Evolutionary conservation across 164 flowering plant species (phyloP).

Genomic region (Berberis vulgaris): DNA sequence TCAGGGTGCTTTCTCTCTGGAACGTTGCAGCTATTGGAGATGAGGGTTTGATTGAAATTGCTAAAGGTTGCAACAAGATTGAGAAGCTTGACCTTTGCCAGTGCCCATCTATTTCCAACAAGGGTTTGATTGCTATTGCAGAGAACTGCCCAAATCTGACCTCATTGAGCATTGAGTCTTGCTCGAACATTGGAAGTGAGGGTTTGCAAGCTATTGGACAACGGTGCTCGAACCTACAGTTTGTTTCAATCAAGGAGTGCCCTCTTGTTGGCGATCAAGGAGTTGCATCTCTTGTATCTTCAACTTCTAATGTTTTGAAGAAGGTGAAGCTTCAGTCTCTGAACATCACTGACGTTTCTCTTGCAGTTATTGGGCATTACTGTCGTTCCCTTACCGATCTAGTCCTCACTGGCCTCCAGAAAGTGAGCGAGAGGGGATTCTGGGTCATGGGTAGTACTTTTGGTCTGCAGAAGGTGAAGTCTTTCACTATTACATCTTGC

Average conservation of each 20-base stretch:
- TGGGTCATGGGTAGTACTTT: constrained; percentile 73
- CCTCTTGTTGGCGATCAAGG: constrained; percentile 79
- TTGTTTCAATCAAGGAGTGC: constrained; percentile 56
- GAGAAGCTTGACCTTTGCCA: constrained; percentile 67
- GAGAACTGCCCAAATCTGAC: constrained; percentile 52
- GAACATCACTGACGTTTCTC: constrained; percentile 62
- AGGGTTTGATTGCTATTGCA: constrained; percentile 62
- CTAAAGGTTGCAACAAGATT: constrained; percentile 47
- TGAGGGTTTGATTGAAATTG: constrained; percentile 57
- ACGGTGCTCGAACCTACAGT: constrained; percentile 49
- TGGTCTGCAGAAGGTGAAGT: constrained; percentile 52
- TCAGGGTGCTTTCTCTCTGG: constrained; percentile 62
- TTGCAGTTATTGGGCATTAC: constrained; percentile 82
- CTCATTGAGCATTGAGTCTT: constrained; percentile 52
- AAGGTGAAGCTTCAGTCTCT: constrained; percentile 63
- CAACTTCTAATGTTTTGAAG: constrained; percentile 32
- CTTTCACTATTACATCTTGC: constrained; percentile 48
- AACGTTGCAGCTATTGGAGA: constrained; percentile 49
- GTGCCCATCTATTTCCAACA: constrained; percentile 57
- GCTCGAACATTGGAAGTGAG: constrained; percentile 53
- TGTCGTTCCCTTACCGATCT: constrained; percentile 61
- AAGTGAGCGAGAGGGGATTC: constrained; percentile 65
- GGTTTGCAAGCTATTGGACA: constrained; percentile 53
- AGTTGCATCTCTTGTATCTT: constrained; percentile 47
- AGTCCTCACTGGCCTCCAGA: constrained; percentile 41